Evolutionary conservation across 352 stramenopile species (phyloP).

Genomic region (Globisporangium mamillatum): DNA sequence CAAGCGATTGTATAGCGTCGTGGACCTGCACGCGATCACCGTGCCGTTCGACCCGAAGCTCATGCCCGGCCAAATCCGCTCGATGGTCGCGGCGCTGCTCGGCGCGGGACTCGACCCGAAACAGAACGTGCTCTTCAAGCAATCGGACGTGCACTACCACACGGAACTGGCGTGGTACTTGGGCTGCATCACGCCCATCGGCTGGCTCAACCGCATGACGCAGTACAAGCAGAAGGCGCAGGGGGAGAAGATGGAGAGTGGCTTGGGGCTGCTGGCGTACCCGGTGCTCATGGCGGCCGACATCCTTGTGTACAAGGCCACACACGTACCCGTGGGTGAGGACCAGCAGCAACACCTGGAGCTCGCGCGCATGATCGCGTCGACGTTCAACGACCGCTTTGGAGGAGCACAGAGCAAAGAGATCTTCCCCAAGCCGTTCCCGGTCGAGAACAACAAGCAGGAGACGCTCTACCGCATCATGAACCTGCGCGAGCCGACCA

Average conservation of each 20-base stretch:
- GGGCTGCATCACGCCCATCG: constrained; percentile 96
- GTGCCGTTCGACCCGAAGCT: constrained; percentile 91
- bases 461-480: constrained; percentile 92
- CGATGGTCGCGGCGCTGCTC: constrained; percentile 93
- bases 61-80: constrained; percentile 88
- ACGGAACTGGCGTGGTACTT: constrained; percentile 97
- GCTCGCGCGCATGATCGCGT: constrained; percentile 95
- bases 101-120: constrained; percentile 89
- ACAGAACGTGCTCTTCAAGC: constrained; percentile 74
- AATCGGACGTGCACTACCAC: constrained; percentile 85
- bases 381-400: constrained; percentile 97
- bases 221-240: constrained; percentile 99
- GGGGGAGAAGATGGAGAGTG: constrained; percentile 66
- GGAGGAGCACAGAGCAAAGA: constrained; percentile 21
- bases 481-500: constrained; percentile 94
- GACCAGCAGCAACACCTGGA: constrained; percentile 99
- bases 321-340: constrained; percentile 97
- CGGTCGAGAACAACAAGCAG: constrained; percentile 40
- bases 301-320: constrained; percentile 98
- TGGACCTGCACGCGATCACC: constrained; percentile 98
- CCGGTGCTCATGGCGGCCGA: constrained; percentile 99
- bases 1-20: constrained; percentile 76
- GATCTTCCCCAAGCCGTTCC: constrained; percentile 61
- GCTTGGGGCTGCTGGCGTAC: constrained; percentile 96
- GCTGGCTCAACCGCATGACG: constrained; percentile 99